phyloP scores from a whole-genome alignment of 2,329 filamentous ascomycete species.

The Dactylellina haptotyla region DNA sequence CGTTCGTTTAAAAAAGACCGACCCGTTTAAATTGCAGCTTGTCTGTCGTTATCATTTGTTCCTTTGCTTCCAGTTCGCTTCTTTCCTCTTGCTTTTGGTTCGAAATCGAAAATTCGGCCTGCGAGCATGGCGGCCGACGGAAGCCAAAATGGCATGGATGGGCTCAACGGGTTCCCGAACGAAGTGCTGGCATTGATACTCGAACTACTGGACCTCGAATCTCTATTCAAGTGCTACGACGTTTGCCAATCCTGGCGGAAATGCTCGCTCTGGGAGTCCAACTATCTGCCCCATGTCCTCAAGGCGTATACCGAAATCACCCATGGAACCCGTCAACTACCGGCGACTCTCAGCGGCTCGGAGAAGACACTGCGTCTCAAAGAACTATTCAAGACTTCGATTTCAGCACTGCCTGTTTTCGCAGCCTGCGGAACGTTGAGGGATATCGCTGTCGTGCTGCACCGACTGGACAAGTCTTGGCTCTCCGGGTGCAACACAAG shows the following conservation, averaged over 20 bases:
- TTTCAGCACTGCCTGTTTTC: constrained; percentile 51
- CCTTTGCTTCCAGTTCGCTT: constrained; percentile 18
- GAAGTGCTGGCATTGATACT: constrained; percentile 51
- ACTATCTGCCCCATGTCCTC: constrained; percentile 50
- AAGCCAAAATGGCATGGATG: constrained; percentile 44
- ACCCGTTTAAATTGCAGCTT: constrained; percentile 31
- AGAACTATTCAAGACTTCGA: constrained; percentile 36
- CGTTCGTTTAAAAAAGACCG: constrained; percentile 39
- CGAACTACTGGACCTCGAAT: constrained; percentile 47
- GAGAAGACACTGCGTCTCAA: constrained; percentile 21
- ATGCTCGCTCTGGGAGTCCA: constrained; percentile 46
- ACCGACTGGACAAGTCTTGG: constrained; percentile 48
- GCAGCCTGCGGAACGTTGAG: constrained; percentile 47
- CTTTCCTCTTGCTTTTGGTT: constrained; percentile 18
- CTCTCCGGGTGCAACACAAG: constrained; percentile 47
- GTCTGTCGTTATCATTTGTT: constrained; percentile 32
- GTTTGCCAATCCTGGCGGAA: constrained; percentile 50
- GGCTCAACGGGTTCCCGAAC: constrained; percentile 36
- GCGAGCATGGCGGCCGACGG: constrained; percentile 44
- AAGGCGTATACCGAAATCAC: constrained; percentile 47
- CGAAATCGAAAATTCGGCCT: constrained; percentile 3
- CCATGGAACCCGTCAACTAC: constrained; percentile 43
- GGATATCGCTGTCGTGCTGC: constrained; percentile 49
- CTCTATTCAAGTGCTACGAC: constrained; percentile 51
- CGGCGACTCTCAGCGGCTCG: constrained; percentile 21